A percentile compares a stretch with the other conserved stretches of the same genome.
These are phyloP conservation scores for Penicillium sp. DNA, from an alignment of 2,329 filamentous ascomycete species.

Conservation along the genomic window DNA sequence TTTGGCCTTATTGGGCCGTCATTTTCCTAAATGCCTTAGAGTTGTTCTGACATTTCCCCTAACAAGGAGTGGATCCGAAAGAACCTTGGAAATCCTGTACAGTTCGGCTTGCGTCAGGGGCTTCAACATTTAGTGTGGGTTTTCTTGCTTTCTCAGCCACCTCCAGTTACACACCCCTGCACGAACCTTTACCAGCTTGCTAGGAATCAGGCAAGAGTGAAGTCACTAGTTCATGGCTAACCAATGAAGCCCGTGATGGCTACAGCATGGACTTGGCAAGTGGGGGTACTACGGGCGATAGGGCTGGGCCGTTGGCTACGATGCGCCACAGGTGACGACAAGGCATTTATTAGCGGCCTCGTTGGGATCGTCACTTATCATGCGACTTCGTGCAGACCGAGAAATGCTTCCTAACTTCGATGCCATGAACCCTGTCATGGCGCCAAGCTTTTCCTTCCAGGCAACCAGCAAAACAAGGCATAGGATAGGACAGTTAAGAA, in stretches of 20 bases:
- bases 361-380: conserved; percentile 4
- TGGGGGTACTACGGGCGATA: conserved; percentile 15
- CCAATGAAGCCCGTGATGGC: conserved; percentile 7
- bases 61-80: neutral
- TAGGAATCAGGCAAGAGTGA: conserved; percentile 7
- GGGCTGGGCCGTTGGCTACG: conserved; percentile 20
- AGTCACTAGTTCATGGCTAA: conserved; percentile 6
- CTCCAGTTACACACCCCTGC: neutral
- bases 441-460: conserved; percentile 18
- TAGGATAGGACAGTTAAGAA: conserved; percentile 16
- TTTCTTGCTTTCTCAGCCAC: conserved; percentile 8
- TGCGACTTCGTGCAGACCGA: neutral
- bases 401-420: neutral
- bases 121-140: neutral
- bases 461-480: conserved; percentile 23
- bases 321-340: conserved; percentile 13
- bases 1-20: conserved; percentile 1
- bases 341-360: neutral
- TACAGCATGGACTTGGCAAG: conserved; percentile 17
- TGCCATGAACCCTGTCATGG: neutral
- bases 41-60: neutral
- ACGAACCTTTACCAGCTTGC: neutral
- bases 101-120: conserved; percentile 4
- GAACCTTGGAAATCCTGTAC: neutral
- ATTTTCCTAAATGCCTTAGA: neutral